phyloP scores from a whole-genome alignment of 192 early-diverging fungal species.

The Coemansia pectinata region DNA sequence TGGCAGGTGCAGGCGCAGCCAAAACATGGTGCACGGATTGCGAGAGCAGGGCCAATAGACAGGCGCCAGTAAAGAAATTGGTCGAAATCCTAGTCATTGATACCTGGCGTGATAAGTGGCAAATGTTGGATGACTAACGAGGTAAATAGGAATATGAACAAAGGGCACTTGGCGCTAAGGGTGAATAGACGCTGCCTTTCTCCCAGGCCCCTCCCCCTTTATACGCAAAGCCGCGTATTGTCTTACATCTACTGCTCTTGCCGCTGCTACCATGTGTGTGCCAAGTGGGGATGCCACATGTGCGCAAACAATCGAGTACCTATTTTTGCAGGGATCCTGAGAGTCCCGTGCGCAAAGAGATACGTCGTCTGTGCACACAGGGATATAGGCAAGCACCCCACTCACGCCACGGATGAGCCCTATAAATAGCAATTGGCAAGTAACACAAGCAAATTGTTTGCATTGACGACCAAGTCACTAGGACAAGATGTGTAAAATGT shows the following conservation, averaged over 20 bases:
- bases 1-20: neutral
- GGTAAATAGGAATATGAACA: neutral
- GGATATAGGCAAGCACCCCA: neutral
- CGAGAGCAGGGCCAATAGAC: neutral
- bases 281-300: neutral
- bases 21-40: neutral
- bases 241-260: neutral
- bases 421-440: neutral
- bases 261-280: neutral
- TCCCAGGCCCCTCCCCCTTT: neutral
- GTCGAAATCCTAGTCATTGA: neutral
- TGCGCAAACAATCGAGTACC: neutral
- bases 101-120: neutral
- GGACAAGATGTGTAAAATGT: neutral
- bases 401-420: neutral
- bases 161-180: neutral
- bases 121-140: too few relatives aligned
- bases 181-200: neutral
- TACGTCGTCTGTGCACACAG: neutral
- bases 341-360: neutral
- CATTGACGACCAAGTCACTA: neutral
- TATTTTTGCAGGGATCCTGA: constrained; percentile 3
- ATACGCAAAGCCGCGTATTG: neutral
- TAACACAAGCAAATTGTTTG: neutral
- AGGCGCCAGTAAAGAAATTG: neutral